A percentile compares a stretch with the other conserved stretches of the same genome.
These are phyloP conservation scores for Nakazawaea peltata DNA, from an alignment of 805 yeast genomes.

Conservation along the genomic window DNA sequence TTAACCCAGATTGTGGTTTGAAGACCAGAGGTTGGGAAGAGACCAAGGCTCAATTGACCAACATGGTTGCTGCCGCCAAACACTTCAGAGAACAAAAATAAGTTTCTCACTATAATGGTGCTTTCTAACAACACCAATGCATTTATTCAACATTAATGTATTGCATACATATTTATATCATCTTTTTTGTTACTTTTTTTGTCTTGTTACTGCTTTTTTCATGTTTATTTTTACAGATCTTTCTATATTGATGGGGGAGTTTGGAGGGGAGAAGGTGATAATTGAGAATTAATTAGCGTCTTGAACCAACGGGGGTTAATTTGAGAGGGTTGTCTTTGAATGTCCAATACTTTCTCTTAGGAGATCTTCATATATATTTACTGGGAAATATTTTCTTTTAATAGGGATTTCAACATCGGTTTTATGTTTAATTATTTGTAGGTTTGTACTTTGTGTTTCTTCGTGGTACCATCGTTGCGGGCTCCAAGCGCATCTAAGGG, in stretches of 20 bases:
- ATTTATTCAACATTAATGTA: slow-evolving; percentile 32
- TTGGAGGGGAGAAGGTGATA: too few species aligned
- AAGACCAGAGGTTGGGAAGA: slow-evolving; percentile 99
- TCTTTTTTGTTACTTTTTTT: slow-evolving; percentile 4
- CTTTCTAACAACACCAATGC: slow-evolving; percentile 15
- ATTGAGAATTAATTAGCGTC: too few species aligned
- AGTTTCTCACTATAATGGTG: slow-evolving; percentile 1
- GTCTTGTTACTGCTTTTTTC: slow-evolving; percentile 8
- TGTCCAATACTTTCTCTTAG: too few species aligned
- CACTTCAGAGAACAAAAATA: slow-evolving; percentile 60
- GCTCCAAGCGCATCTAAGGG: too few species aligned
- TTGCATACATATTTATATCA: slow-evolving; percentile 10
- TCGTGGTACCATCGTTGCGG: too few species aligned
- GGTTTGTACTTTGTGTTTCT: too few species aligned
- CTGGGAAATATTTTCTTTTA: slow-evolving; percentile 10
- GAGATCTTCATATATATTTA: slow-evolving; percentile 5
- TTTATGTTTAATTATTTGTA: too few species aligned
- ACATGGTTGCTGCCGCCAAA: slow-evolving; percentile 99
- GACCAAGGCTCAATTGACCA: slow-evolving; percentile 88
- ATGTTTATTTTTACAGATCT: slow-evolving; percentile 9
- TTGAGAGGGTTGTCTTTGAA: too few species aligned
- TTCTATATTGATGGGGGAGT: too few species aligned
- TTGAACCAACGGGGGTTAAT: too few species aligned
- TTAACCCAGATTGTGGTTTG: slow-evolving; percentile 99
- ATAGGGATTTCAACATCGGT: slow-evolving; percentile 44